Evolutionary conservation across 2,329 filamentous ascomycete species (phyloP), one percentile per base, ranked within the genome.

Genomic region (Penicillium hordei): DNA sequence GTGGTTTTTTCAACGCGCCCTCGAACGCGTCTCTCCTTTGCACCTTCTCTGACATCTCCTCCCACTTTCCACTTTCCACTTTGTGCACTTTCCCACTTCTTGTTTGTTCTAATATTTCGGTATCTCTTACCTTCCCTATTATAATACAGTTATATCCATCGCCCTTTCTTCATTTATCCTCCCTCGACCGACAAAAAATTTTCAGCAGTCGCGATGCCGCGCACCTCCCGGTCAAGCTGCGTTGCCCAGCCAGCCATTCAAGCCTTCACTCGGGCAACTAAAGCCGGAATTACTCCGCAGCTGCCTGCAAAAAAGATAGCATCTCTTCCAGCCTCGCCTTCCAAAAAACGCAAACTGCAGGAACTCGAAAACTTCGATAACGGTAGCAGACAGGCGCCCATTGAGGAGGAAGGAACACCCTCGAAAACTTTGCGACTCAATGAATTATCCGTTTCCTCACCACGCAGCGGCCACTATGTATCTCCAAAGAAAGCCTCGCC

Each of bases 241-340:
- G 70, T 74, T 64, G 68, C 70, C 48, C 65, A 66, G 60, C 62
- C 65, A 72, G 80, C 72, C 66, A 77, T 81, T 46, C 73, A 75
- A 62, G 70, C 68, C 57, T 81, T 81, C 62, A 71, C 77, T 57
- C 75, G 72, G 62, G 68, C 79, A 57, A 76, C 75, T 45, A 81
- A 81, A 63, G 72, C 76, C 39, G 72, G 72, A 6, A 57, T 70
- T 19, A 53, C 64, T 48, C 51, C 65, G 23, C 72, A 72, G 52
- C 52, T 66, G 17, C 65, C 73, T 17, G 62, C 63, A 4, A 73
- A 75, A 55, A 75, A 77, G 59, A 39, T 61, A 29, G 57, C 60
- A n/a, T 54, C 64, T 52, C 64, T 72, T 29, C 62, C 70, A 34
- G 65, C 68, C 48, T 70, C 74, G 36, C 74, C 75, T 55, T 74